Conservation (phyloP, 345 rosid species). For the rapeseed (Brassica napus) region DNA sequence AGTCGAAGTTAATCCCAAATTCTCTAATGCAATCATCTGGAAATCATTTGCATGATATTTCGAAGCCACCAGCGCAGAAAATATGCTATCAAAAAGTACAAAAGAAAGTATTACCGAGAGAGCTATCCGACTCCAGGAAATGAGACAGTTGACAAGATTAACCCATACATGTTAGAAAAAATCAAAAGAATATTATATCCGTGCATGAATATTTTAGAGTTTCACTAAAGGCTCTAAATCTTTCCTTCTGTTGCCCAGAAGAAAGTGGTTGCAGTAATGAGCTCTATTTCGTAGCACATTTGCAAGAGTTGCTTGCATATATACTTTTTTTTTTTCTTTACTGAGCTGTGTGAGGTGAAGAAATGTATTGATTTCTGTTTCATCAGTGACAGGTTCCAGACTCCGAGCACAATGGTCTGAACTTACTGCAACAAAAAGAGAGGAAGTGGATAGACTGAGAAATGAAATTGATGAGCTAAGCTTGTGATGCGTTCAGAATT, state of each 20-base stretch:
- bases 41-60: not conserved
- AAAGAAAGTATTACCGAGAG: too few species aligned
- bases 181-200: too few species aligned
- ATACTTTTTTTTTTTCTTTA: not conserved
- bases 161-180: too few species aligned
- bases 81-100: too few species aligned
- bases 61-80: too few species aligned
- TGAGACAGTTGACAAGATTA: too few species aligned
- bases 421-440: slow-evolving; percentile 73
- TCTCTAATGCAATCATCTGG: not conserved
- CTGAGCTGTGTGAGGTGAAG: slow-evolving; percentile 26
- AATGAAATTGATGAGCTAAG: slow-evolving; percentile 73
- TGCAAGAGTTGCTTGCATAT: slow-evolving; percentile 6
- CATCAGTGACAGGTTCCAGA: slow-evolving; percentile 95
- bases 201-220: not conserved
- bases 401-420: slow-evolving; percentile 82
- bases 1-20: not conserved
- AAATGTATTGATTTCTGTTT: slow-evolving; percentile 48
- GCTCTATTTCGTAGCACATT: not conserved
- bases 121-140: too few species aligned
- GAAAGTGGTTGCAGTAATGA: not conserved
- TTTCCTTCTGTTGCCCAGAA: not conserved
- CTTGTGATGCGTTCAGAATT: slow-evolving; percentile 63
- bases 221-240: not conserved
- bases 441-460: slow-evolving; percentile 73